Evolutionary conservation across 2,329 filamentous ascomycete genomes (phyloP).

Genomic region (Colletotrichum scovillei): DNA sequence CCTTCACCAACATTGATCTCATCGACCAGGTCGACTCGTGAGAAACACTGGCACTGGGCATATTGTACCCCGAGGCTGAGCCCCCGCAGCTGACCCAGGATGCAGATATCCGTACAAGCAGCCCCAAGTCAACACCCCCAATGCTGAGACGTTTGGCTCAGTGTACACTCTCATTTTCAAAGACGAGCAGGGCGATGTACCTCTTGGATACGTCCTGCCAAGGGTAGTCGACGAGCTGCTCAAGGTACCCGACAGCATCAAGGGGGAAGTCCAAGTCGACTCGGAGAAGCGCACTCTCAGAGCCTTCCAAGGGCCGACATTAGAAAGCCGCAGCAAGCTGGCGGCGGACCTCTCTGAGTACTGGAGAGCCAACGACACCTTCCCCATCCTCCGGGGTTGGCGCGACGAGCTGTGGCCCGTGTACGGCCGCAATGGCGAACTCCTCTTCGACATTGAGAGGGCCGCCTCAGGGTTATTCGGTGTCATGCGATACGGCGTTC

Average conservation of each 20-base stretch:
- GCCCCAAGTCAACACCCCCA: constrained; percentile 59
- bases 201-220: constrained; percentile 71
- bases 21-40: constrained; percentile 66
- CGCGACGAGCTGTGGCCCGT: constrained; percentile 84
- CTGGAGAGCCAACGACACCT: constrained; percentile 77
- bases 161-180: constrained; percentile 76
- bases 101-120: constrained; percentile 82
- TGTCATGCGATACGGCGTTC: constrained; percentile 81
- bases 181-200: constrained; percentile 70
- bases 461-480: constrained; percentile 80
- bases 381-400: constrained; percentile 83
- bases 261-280: constrained; percentile 72
- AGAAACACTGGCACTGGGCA: constrained; percentile 40
- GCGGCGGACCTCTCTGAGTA: constrained; percentile 69
- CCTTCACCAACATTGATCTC: constrained; percentile 59
- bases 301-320: constrained; percentile 68
- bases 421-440: constrained; percentile 70
- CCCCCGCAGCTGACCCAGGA: constrained; percentile 7
- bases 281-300: constrained; percentile 69
- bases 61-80: background rate
- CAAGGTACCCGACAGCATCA: constrained; percentile 59
- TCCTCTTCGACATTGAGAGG: constrained; percentile 83
- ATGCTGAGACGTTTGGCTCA: constrained; percentile 65
- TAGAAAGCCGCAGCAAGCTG: constrained; percentile 70
- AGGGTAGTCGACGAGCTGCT: constrained; percentile 61